phyloP scores from a whole-genome alignment of 495 filamentous ascomycete genomes.

The Viridothelium virens region DNA sequence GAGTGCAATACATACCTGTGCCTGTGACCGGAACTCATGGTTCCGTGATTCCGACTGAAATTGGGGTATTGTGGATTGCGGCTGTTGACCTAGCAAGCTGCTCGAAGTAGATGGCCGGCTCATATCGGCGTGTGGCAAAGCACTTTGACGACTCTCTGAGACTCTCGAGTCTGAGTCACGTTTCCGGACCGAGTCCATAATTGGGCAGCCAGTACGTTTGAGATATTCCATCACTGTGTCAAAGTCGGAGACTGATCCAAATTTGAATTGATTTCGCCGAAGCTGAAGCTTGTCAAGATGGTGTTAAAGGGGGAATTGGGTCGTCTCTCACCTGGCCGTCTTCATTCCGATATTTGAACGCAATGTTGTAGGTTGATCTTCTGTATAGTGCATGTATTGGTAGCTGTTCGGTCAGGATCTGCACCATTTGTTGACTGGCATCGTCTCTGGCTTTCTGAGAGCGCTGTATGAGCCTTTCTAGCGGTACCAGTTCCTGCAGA shows the following conservation, averaged over 20 bases:
- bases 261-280: constrained; percentile 42
- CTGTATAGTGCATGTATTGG: constrained; percentile 23
- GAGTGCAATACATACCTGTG: background rate
- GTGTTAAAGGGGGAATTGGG: no score
- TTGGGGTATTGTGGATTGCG: background rate
- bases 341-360: constrained; percentile 23
- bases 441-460: constrained; percentile 11
- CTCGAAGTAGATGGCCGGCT: background rate
- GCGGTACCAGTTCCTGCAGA: constrained; percentile 18
- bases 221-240: constrained; percentile 29
- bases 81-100: background rate
- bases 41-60: background rate
- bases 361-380: constrained; percentile 19
- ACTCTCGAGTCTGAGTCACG: background rate
- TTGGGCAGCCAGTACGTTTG: constrained; percentile 29
- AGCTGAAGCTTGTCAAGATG: constrained; percentile 27
- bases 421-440: constrained; percentile 8
- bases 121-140: background rate
- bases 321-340: constrained; percentile 19
- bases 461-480: constrained; percentile 19
- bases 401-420: constrained; percentile 23
- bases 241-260: constrained; percentile 35
- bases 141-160: background rate
- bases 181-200: constrained; percentile 18
- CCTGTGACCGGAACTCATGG: background rate